Evolutionary conservation across 1,284 basidiomycete species (phyloP), one percentile per base, ranked within the genome.

Genomic region (Puccinia triticina): DNA sequence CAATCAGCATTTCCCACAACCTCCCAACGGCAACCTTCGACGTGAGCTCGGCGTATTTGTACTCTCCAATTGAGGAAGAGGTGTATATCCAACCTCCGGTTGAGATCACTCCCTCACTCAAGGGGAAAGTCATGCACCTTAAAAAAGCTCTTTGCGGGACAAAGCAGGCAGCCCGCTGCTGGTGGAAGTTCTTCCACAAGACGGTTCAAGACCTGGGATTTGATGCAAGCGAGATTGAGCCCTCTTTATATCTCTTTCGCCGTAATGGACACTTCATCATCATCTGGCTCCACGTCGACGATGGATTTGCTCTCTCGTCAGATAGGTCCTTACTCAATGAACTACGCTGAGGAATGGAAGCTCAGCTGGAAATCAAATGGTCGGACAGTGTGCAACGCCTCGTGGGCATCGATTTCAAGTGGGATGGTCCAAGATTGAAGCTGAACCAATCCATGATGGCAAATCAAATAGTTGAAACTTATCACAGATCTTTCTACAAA

Each of bases 41-140:
- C 34, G 55, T 75, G 5, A 75, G 50, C 18, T 48, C 26, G 32
- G 73, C 73, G 8, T 75, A 76, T 48, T 37, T 76, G 1, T 64
- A 59, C 26, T 61, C 55, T 16, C 74, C 74, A 7, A 76, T 76
- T 61, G 57, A n/a, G n/a, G n/a, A n/a, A n/a, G n/a, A n/a, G n/a
- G n/a, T n/a, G n/a, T n/a, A n/a, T n/a, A n/a, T n/a, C n/a, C n/a
- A n/a, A n/a, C n/a, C n/a, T n/a, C n/a, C n/a, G n/a, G n/a, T n/a
- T n/a, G n/a, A n/a, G n/a, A n/a, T n/a, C n/a, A n/a, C n/a, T n/a
- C n/a, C n/a, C n/a, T n/a, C n/a, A n/a, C n/a, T n/a, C n/a, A n/a
- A n/a, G n/a, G n/a, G n/a, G n/a, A n/a, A n/a, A n/a, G n/a, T n/a
- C n/a, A n/a, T n/a, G n/a, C n/a, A n/a, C 12, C 29, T 74, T 3